These are phyloP conservation scores for Debaryomyces subglobosus DNA, from an alignment of 1,139 yeast species.

Conservation along the genomic window DNA sequence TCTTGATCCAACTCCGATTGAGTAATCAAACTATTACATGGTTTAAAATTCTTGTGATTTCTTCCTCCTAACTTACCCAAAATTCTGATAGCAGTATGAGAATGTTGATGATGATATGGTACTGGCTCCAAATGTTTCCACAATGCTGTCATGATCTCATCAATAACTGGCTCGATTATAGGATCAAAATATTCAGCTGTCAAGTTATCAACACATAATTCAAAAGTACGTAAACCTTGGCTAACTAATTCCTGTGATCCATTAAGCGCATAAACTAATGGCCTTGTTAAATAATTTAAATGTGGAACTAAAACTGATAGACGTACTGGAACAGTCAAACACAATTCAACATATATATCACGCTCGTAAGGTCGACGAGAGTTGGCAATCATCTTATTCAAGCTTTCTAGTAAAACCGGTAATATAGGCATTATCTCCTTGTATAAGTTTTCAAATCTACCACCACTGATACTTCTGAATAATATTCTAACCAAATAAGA, in stretches of 20 bases:
- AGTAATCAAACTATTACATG: constrained; percentile 65
- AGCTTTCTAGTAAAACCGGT: constrained; percentile 81
- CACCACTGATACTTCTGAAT: constrained; percentile 95
- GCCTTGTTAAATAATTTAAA: constrained; percentile 82
- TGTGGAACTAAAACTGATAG: constrained; percentile 93
- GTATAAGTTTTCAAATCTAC: constrained; percentile 87
- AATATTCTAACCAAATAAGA: constrained; percentile 86
- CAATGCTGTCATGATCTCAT: constrained; percentile 88
- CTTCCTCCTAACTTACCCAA: constrained; percentile 96
- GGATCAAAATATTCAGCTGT: constrained; percentile 98
- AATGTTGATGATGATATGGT: constrained; percentile 90
- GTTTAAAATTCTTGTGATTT: constrained; percentile 80
- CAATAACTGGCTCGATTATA: constrained; percentile 91
- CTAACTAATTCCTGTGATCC: constrained; percentile 91
- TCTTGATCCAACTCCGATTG: constrained; percentile 67
- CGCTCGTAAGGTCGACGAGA: constrained; percentile 89
- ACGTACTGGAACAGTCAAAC: constrained; percentile 94
- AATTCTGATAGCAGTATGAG: constrained; percentile 92
- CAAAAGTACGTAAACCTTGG: constrained; percentile 92
- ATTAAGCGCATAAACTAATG: constrained; percentile 86
- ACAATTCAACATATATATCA: constrained; percentile 90
- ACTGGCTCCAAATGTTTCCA: constrained; percentile 92
- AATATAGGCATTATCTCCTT: constrained; percentile 90
- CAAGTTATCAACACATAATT: constrained; percentile 93
- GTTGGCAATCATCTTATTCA: constrained; percentile 79